phyloP scores from a whole-genome alignment of 768 basidiomycete species.

The Serendipita vermifera region DNA sequence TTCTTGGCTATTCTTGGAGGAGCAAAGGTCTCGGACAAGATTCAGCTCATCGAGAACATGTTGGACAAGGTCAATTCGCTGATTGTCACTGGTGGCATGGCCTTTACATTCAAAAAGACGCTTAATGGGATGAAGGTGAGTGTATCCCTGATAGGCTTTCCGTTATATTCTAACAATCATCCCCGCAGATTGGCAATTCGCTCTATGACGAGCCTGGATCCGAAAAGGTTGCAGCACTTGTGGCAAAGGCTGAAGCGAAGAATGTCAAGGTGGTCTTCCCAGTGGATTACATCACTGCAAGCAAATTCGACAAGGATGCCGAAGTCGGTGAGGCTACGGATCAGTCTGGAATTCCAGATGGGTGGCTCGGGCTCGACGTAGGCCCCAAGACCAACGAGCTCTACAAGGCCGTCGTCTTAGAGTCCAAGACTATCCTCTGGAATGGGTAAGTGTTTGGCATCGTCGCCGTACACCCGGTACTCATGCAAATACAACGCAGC shows the following conservation, averaged over 20 bases:
- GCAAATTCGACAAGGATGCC: conserved; percentile 92
- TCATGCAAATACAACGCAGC: conserved; percentile 30
- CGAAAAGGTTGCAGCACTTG: conserved; percentile 65
- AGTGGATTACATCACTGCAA: conserved; percentile 83
- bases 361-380: conserved; percentile 91
- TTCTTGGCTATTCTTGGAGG: conserved; percentile 98
- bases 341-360: conserved; percentile 74
- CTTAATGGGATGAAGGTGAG: conserved; percentile 59
- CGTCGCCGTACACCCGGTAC: neutral
- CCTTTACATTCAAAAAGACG: conserved; percentile 97
- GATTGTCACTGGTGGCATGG: conserved; percentile 97
- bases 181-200: conserved; percentile 74
- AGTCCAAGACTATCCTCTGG: conserved; percentile 95
- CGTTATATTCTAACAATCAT: neutral
- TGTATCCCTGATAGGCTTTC: conserved; percentile 10
- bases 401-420: conserved; percentile 66
- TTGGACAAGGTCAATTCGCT: conserved; percentile 95
- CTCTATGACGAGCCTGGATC: conserved; percentile 85
- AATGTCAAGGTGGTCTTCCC: conserved; percentile 93
- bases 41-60: conserved; percentile 97
- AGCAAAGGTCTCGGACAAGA: conserved; percentile 98
- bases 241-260: conserved; percentile 87
- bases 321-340: conserved; percentile 70
- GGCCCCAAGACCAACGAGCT: conserved; percentile 73
- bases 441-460: conserved; percentile 48